Evolutionary conservation across 1,139 yeast genomes (phyloP), one percentile per base, ranked within the genome.

Genomic region (Protomyces lactucae-debilis): DNA sequence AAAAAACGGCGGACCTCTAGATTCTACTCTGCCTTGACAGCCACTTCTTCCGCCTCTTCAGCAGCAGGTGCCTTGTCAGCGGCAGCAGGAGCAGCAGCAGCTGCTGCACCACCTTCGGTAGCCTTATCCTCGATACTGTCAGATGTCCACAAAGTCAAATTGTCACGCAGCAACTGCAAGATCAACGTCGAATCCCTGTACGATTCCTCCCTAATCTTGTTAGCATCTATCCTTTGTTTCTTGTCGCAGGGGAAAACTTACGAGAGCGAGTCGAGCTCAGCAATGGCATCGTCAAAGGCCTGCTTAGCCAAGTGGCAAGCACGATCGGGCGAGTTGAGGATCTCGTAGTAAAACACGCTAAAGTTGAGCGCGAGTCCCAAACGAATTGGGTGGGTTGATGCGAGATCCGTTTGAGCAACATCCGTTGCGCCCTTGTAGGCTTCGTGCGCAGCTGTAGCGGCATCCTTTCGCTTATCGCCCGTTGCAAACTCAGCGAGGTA

Each of bases 251-350:
- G 5, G 12, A 5, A 16, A 18, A 18, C 48, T n/a, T 21, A 43
- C 48, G 48, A 43, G 74, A 93, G 84, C 71, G 98, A 92, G 80
- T 93, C 99, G 77, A 93, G 86, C 82, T 93, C 98, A 72, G 98
- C 97, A 76, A 93, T 96, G 71, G 99, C 99, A 77, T 93, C 99
- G 78, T 93, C 99, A 74, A 93, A 93, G 63, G 99, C 99, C 82
- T 93, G 99, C 80, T 93, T 93, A 74, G 99, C 99, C 78, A 93
- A 85, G 78, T 93, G 97, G 80, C 99, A 93, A 72, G 99, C 99
- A 80, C 96, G 90, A 78, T 93, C 98, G 74, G 99, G 99, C 69
- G 97, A 88, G 80, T 92, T 91, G 78, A 92, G 89, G 75, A 93
- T 93, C 83, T 93, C 99, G 78, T 93, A 93, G 84, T 93, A 93